phyloP scores from a whole-genome alignment of 768 basidiomycete genomes.

The Panaeolus papilionaceus region DNA sequence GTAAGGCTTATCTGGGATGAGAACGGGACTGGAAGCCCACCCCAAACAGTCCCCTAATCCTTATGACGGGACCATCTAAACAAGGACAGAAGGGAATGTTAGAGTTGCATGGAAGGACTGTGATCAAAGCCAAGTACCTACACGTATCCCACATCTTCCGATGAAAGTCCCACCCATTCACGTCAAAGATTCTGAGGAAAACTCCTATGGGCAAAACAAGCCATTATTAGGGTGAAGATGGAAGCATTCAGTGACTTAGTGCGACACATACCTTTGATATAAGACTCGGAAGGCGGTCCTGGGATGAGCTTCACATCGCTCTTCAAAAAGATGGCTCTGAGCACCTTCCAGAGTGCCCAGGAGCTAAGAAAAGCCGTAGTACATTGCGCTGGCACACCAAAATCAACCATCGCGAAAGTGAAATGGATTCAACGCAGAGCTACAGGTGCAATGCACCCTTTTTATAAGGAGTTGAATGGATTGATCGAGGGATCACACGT shows the following conservation, averaged over 20 bases:
- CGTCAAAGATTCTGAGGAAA: background rate
- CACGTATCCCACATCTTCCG: slow-evolving; percentile 34
- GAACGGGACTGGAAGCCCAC: slow-evolving; percentile 22
- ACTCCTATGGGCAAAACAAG: background rate
- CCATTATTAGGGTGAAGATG: no score
- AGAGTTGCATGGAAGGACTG: background rate
- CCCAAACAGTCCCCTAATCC: slow-evolving; percentile 39
- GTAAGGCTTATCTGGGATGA: no score
- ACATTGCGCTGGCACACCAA: background rate
- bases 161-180: slow-evolving; percentile 40
- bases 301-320: slow-evolving; percentile 12
- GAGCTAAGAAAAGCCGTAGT: background rate
- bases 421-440: no score
- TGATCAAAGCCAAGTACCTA: slow-evolving; percentile 16
- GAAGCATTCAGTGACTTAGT: background rate
- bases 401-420: no score
- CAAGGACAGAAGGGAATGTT: slow-evolving; percentile 15
- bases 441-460: no score
- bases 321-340: background rate
- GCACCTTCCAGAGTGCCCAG: background rate
- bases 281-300: slow-evolving; percentile 14
- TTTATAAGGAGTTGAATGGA: no score
- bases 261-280: slow-evolving; percentile 15
- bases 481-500: no score
- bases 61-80: slow-evolving; percentile 35